Evolutionary conservation across 108 stramenopile genomes (phyloP), one percentile per base, ranked within the genome.

Genomic region (Pseudonitzschia multistriata): DNA sequence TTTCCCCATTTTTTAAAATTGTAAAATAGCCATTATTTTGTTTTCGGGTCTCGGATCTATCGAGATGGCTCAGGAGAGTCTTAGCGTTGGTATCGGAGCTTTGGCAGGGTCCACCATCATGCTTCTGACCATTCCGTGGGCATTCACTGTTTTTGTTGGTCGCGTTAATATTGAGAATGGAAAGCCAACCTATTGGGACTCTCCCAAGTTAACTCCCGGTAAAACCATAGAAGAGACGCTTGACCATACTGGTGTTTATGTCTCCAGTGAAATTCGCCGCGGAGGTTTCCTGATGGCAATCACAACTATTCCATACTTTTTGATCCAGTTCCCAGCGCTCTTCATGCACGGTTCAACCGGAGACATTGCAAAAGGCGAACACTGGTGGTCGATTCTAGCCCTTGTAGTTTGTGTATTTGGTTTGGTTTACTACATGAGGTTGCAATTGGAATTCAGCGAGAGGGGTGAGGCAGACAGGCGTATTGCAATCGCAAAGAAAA

Each of bases 81-180:
- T 98, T 5, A 71, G 82, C 13, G 96, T 98, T 8, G 98, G 97
- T 19, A 96, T 99, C 5, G 98, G 98, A 14, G 96, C 98, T 27
- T 80, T 99, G 62, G 98, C 98, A 0, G 98, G 97, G 28, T 89
- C 87, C 25, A 99, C 97, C 30, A 97, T 98, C 62, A 97, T 99
- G 97, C 88, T 99, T 54, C 68, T 99, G 68, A 99, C 97, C 11
- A 82, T 99, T 2, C 97, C 98, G 11, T 96, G 92, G 89, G 83
- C 79, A 33, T 71, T 99, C 22, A 82, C 89, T 48, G 78, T 95
- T 1, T 79, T 78, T n/a, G 84, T 69, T 6, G 98, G 98, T 17
- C 85, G 96, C n/a, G 97, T 99, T 5, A 87, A 97, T 78, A 79
- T 97, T 48, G 54, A 19, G 6, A 37, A 74, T 34, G 81, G 81